Conservation (phyloP, 2,329 filamentous ascomycete genomes). For the Aspergillus oerlinghausenensis region DNA sequence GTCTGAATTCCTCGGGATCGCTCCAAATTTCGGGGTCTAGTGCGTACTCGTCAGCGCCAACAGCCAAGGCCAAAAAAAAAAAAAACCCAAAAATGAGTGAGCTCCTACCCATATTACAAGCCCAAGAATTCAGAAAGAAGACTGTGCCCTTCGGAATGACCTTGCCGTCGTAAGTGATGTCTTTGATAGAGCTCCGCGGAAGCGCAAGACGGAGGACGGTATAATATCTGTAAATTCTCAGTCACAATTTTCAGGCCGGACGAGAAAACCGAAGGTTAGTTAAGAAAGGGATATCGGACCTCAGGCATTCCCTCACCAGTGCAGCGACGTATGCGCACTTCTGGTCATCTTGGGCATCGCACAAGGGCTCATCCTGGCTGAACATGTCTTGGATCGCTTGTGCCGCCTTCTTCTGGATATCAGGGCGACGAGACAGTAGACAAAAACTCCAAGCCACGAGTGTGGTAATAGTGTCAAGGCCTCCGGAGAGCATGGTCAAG, state of each 20-base stretch:
- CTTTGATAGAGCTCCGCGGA: constrained; percentile 57
- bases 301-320: constrained; percentile 58
- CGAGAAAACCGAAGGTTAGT: background rate
- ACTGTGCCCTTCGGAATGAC: constrained; percentile 60
- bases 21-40: constrained; percentile 53
- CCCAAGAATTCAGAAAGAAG: constrained; percentile 64
- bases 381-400: constrained; percentile 55
- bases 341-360: constrained; percentile 59
- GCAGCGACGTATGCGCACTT: constrained; percentile 61
- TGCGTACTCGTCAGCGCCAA: background rate
- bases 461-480: constrained; percentile 63
- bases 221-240: constrained; percentile 46
- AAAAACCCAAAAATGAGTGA: background rate
- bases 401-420: constrained; percentile 59
- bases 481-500: constrained; percentile 64
- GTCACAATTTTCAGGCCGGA: background rate
- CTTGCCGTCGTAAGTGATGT: constrained; percentile 54
- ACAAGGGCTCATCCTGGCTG: constrained; percentile 50
- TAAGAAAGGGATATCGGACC: constrained; percentile 28
- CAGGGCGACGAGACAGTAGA: constrained; percentile 54
- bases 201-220: constrained; percentile 60
- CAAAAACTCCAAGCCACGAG: constrained; percentile 62
- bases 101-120: constrained; percentile 61
- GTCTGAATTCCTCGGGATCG: constrained; percentile 56
- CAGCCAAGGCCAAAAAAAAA: background rate